phyloP scores from a whole-genome alignment of 164 flowering plant species.

The Paratinospora sagittata region DNA sequence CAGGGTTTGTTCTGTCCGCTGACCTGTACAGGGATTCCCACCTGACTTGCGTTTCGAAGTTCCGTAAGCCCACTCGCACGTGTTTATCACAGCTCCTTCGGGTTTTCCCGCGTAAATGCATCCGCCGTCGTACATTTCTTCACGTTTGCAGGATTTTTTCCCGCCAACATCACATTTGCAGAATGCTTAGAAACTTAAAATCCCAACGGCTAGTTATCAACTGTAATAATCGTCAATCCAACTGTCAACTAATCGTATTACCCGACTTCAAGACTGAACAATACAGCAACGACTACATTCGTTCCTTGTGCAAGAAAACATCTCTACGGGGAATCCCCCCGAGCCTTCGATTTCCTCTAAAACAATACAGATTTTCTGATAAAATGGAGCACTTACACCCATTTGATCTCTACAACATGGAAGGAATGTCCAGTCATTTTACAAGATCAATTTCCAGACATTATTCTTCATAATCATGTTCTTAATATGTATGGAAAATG shows the following conservation, averaged over 20 bases:
- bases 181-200: no score
- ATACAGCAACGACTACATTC: slow-evolving; percentile 39
- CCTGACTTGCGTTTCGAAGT: no score
- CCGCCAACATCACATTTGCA: no score
- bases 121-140: no score
- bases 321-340: slow-evolving; percentile 42
- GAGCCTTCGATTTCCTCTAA: slow-evolving; percentile 38
- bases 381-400: slow-evolving; percentile 35
- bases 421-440: slow-evolving; percentile 38
- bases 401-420: slow-evolving; percentile 41
- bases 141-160: neutral
- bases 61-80: no score
- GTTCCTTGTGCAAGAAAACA: slow-evolving; percentile 47
- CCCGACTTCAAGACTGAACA: slow-evolving; percentile 32
- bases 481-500: no score
- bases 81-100: no score
- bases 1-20: no score
- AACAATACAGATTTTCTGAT: slow-evolving; percentile 27
- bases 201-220: slow-evolving; percentile 13
- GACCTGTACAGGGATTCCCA: no score
- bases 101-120: no score
- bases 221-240: slow-evolving; percentile 4
- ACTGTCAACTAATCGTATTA: slow-evolving; percentile 4
- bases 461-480: slow-evolving; percentile 47
- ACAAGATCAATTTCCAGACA: slow-evolving; percentile 29